These are phyloP conservation scores for Arthromyces matolae DNA, from an alignment of 768 basidiomycete species.

Conservation along the genomic window DNA sequence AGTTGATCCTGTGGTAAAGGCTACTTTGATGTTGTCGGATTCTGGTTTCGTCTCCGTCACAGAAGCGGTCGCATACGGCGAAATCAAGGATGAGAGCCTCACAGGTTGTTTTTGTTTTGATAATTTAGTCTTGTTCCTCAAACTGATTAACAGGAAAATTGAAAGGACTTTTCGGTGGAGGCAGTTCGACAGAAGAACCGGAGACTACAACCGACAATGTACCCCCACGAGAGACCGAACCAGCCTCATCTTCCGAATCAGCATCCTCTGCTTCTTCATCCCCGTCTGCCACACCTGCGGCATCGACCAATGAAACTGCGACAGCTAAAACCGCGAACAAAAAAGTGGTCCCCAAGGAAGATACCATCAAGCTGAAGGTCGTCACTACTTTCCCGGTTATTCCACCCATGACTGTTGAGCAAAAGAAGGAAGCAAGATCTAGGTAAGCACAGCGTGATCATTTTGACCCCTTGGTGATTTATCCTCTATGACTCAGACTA, in stretches of 20 bases:
- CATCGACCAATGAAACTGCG: conserved; percentile 27
- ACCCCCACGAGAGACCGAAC: conserved; percentile 37
- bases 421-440: conserved; percentile 70
- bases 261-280: conserved; percentile 29
- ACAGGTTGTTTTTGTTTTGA: conserved; percentile 44
- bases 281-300: conserved; percentile 32
- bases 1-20: conserved; percentile 80
- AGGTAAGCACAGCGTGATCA: conserved; percentile 45
- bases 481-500: conserved; percentile 46
- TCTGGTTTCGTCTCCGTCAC: conserved; percentile 82
- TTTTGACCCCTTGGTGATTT: neutral
- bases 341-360: conserved; percentile 41
- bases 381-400: conserved; percentile 61
- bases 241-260: conserved; percentile 30
- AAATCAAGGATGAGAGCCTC: conserved; percentile 77
- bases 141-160: conserved; percentile 58
- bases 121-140: neutral
- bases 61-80: conserved; percentile 75
- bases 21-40: conserved; percentile 78
- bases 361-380: conserved; percentile 67
- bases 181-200: conserved; percentile 38
- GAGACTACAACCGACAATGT: conserved; percentile 39
- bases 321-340: conserved; percentile 36
- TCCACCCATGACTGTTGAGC: conserved; percentile 69
- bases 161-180: conserved; percentile 80